These are phyloP conservation scores for Chlorella vulgaris DNA, from an alignment of 139 green algal species.

Conservation along the genomic window DNA sequence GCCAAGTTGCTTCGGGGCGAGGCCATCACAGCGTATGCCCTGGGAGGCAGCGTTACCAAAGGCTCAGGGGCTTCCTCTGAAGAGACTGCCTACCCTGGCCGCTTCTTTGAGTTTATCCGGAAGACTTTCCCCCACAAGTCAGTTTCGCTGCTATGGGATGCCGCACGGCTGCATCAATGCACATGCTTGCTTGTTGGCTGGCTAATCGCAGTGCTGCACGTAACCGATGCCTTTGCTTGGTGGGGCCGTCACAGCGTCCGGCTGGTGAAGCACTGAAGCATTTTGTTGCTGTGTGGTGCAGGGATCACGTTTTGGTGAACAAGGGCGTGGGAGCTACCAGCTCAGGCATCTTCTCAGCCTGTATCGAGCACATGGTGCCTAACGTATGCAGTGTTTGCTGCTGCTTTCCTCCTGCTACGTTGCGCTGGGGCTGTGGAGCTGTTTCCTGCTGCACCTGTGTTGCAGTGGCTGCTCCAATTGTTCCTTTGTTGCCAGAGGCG, in stretches of 20 bases:
- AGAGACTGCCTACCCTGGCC: neutral
- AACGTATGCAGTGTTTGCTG: neutral
- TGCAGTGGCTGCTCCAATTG: no score
- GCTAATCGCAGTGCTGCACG: no score
- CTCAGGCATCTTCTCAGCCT: slow-evolving; percentile 34
- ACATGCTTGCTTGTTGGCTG: neutral
- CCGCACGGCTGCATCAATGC: neutral
- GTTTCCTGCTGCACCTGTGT: neutral
- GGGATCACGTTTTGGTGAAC: slow-evolving; percentile 21
- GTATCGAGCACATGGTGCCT: slow-evolving; percentile 26
- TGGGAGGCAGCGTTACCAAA: neutral
- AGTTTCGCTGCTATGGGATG: neutral
- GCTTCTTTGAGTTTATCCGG: slow-evolving; percentile 17
- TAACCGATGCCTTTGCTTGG: no score
- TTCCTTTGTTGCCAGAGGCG: no score
- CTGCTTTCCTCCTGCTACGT: neutral
- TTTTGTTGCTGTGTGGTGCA: no score
- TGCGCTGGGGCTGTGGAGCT: neutral
- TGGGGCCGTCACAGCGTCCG: no score
- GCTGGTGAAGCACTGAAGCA: no score
- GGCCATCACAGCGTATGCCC: neutral
- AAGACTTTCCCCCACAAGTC: slow-evolving; percentile 21
- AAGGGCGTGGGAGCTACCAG: slow-evolving; percentile 27
- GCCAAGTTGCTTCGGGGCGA: neutral
- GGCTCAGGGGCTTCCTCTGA: neutral